phyloP scores from a whole-genome alignment of 169 alveolate species.

The Theileria annulata region DNA sequence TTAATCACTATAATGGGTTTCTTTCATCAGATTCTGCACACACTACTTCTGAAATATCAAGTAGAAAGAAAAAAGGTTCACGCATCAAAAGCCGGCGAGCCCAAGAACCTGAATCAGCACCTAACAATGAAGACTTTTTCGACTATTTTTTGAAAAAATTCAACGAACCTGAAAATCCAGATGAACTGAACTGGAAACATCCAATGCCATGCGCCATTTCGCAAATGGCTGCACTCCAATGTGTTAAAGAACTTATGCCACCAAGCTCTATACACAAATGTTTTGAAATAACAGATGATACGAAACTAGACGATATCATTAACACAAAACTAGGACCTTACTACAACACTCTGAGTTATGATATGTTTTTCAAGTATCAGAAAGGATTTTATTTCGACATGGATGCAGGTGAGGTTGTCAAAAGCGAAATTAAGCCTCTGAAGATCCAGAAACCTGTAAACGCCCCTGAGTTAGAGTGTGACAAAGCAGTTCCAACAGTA shows the following conservation, averaged over 20 bases:
- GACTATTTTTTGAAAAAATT: constrained; percentile 8
- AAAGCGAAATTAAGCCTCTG: constrained; percentile 36
- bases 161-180: constrained; percentile 29
- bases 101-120: not conserved
- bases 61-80: not conserved
- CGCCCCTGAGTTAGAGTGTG: constrained; percentile 46
- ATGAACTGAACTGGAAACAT: constrained; percentile 17
- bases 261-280: constrained; percentile 39
- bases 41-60: not conserved
- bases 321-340: constrained; percentile 43
- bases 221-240: constrained; percentile 45
- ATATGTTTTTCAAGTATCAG: constrained; percentile 50
- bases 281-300: constrained; percentile 59
- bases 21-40: not conserved
- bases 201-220: constrained; percentile 40
- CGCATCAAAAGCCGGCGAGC: not conserved
- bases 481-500: constrained; percentile 54
- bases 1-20: constrained; percentile 7
- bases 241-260: constrained; percentile 52
- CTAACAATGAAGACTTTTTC: constrained; percentile 38
- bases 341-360: constrained; percentile 32
- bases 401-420: constrained; percentile 41
- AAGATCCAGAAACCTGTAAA: constrained; percentile 36
- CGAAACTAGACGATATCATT: constrained; percentile 57
- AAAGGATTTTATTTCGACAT: constrained; percentile 32